These are phyloP conservation scores for Ogataea paradorogensis DNA, from an alignment of 805 yeast species.

Conservation along the genomic window DNA sequence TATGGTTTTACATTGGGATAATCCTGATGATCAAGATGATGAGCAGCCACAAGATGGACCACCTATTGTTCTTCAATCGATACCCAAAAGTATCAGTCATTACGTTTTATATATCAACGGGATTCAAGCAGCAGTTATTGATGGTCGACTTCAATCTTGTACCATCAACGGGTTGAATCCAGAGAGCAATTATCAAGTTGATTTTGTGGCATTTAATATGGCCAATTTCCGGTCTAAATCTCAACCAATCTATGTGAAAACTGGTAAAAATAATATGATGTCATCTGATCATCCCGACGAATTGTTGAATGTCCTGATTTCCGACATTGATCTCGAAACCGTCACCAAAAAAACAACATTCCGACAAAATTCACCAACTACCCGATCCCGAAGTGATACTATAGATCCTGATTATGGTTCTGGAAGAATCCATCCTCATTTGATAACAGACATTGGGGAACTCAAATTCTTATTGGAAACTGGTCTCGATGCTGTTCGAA, in stretches of 20 bases:
- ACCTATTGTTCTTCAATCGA: slow-evolving; percentile 21
- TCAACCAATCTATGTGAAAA: slow-evolving; percentile 39
- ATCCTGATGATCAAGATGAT: slow-evolving; percentile 9
- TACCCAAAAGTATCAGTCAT: slow-evolving; percentile 31
- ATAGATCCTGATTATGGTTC: slow-evolving; percentile 20
- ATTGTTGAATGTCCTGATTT: slow-evolving; percentile 34
- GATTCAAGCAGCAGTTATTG: slow-evolving; percentile 32
- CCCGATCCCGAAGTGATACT: slow-evolving; percentile 37
- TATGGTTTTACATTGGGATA: slow-evolving; percentile 56
- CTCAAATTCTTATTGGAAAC: slow-evolving; percentile 40
- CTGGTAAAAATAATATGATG: slow-evolving; percentile 28
- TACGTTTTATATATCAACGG: slow-evolving; percentile 41
- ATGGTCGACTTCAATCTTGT: slow-evolving; percentile 37
- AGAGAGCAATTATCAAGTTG: slow-evolving; percentile 39
- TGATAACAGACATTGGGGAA: slow-evolving; percentile 41
- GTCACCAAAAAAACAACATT: slow-evolving; percentile 30
- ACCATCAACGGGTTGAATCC: slow-evolving; percentile 33
- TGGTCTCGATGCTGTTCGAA: slow-evolving; percentile 40
- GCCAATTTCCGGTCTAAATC: slow-evolving; percentile 41
- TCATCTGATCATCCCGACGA: slow-evolving; percentile 39
- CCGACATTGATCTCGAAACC: slow-evolving; percentile 32
- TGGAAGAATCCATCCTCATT: slow-evolving; percentile 26
- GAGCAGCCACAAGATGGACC: slow-evolving; percentile 24
- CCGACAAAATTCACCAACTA: slow-evolving; percentile 24
- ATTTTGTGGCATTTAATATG: slow-evolving; percentile 41